Percentiles rank a stretch among this genome's conserved stretches.
These are phyloP conservation scores for Fusarium sp. DNA, from an alignment of 2,329 filamentous ascomycete genomes.

Conservation along the genomic window DNA sequence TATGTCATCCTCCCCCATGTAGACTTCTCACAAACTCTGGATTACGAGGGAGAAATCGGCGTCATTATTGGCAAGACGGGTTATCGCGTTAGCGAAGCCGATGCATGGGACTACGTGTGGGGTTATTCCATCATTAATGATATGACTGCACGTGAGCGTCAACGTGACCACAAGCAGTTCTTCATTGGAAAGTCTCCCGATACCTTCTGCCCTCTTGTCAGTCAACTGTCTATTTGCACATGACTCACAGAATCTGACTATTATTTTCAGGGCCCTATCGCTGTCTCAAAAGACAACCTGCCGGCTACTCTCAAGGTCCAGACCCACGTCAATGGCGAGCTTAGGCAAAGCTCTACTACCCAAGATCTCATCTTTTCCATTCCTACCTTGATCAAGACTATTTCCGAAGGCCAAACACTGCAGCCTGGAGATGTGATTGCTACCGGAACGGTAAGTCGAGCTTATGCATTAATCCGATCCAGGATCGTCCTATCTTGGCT, in stretches of 20 bases:
- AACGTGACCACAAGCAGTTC: constrained; percentile 71
- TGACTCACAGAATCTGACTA: no score
- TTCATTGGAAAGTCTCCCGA: constrained; percentile 69
- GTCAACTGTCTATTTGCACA: neutral
- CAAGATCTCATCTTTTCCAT: constrained; percentile 62
- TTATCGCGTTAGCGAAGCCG: constrained; percentile 56
- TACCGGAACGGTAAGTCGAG: constrained; percentile 54
- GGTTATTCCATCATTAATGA: constrained; percentile 70
- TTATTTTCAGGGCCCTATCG: neutral
- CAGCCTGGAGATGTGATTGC: constrained; percentile 62
- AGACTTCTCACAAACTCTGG: constrained; percentile 63
- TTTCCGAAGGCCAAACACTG: constrained; percentile 60
- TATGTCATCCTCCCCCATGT: constrained; percentile 62
- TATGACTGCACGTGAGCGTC: constrained; percentile 63
- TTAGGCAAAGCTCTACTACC: constrained; percentile 60
- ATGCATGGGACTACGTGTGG: constrained; percentile 67
- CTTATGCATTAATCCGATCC: no score
- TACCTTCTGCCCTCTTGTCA: constrained; percentile 68
- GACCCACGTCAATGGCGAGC: constrained; percentile 62
- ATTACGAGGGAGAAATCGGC: constrained; percentile 70
- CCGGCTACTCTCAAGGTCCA: constrained; percentile 57
- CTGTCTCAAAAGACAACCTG: constrained; percentile 45
- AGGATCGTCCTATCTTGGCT: neutral
- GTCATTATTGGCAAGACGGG: constrained; percentile 67
- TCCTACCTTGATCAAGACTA: constrained; percentile 57